Percentiles rank a stretch among this genome's conserved stretches.
phyloP scores from a whole-genome alignment of 108 stramenopile species.

The Skeletonema potamos region DNA sequence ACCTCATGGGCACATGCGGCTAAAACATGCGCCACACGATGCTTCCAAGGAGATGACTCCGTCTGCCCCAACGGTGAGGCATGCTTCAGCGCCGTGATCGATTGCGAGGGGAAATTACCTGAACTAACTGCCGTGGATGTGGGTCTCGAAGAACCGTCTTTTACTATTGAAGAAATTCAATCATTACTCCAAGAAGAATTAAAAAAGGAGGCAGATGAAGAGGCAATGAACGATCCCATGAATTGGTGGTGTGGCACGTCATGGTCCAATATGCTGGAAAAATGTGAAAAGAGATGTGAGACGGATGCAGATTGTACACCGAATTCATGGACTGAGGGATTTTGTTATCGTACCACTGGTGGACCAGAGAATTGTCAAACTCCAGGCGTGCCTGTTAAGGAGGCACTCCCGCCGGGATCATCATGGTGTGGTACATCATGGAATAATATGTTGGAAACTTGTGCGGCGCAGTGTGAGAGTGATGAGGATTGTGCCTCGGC shows the following conservation, averaged over 20 bases:
- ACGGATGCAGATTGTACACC: constrained; percentile 29
- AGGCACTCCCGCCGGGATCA: background rate
- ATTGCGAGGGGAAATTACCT: constrained; percentile 35
- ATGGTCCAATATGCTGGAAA: constrained; percentile 41
- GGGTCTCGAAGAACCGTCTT: constrained; percentile 14
- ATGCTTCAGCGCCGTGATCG: constrained; percentile 30
- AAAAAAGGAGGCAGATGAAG: constrained; percentile 17
- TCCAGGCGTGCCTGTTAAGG: constrained; percentile 24
- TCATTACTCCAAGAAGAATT: constrained; percentile 13
- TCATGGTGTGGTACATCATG: constrained; percentile 40
- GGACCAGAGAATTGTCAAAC: constrained; percentile 38
- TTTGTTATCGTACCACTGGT: constrained; percentile 36
- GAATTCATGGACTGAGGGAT: constrained; percentile 20
- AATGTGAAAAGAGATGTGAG: constrained; percentile 30
- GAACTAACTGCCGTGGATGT: constrained; percentile 38
- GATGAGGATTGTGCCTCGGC: constrained; percentile 26
- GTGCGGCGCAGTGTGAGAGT: constrained; percentile 19
- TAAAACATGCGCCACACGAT: constrained; percentile 31
- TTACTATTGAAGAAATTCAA: constrained; percentile 39
- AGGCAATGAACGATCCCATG: constrained; percentile 28
- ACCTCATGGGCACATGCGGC: constrained; percentile 26
- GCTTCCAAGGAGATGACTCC: constrained; percentile 25
- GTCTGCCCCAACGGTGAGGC: constrained; percentile 29
- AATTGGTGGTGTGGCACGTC: constrained; percentile 46
- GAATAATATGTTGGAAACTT: constrained; percentile 47